Percentiles rank a stretch among this genome's conserved stretches.
These are phyloP conservation scores for Quercus tomentella DNA, from an alignment of 331 rosid genomes.

Conservation along the genomic window DNA sequence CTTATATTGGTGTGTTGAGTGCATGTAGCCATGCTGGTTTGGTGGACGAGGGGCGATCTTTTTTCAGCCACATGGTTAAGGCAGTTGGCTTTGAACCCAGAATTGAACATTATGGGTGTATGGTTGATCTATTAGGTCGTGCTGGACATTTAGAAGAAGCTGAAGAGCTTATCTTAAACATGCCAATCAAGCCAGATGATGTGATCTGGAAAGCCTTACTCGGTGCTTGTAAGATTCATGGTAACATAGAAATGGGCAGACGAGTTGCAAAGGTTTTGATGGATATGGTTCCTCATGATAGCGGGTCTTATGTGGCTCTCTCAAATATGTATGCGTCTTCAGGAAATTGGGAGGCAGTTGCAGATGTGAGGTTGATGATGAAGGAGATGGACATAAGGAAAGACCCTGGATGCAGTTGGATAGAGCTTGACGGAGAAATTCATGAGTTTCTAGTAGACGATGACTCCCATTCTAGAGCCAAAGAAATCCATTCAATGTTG, in stretches of 20 bases:
- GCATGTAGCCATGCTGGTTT: conserved; percentile 74
- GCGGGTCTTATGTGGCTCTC: conserved; percentile 65
- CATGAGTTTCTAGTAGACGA: conserved; percentile 71
- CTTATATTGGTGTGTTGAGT: conserved; percentile 47
- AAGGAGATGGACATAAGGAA: conserved; percentile 51
- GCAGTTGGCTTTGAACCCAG: conserved; percentile 42
- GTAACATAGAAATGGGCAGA: conserved; percentile 41
- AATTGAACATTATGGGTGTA: conserved; percentile 64
- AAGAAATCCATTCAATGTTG: conserved; percentile 50
- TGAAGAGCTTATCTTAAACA: conserved; percentile 38
- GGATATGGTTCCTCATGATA: conserved; percentile 46
- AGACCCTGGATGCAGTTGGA: conserved; percentile 69
- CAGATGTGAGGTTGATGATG: conserved; percentile 54
- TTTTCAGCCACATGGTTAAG: conserved; percentile 48
- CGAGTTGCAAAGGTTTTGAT: conserved; percentile 35
- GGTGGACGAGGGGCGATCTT: conserved; percentile 44
- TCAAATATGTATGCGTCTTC: conserved; percentile 57
- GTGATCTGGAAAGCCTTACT: conserved; percentile 72
- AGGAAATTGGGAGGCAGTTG: conserved; percentile 58
- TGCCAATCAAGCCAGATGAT: conserved; percentile 53
- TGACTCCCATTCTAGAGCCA: conserved; percentile 45
- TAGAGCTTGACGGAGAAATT: conserved; percentile 49
- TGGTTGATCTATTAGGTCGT: conserved; percentile 70
- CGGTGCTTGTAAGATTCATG: conserved; percentile 57
- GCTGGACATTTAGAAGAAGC: conserved; percentile 63